Percentiles rank a stretch among this genome's conserved stretches.
Conservation (phyloP, 257 asterid genomes). For the Nicotiana paniculata region DNA sequence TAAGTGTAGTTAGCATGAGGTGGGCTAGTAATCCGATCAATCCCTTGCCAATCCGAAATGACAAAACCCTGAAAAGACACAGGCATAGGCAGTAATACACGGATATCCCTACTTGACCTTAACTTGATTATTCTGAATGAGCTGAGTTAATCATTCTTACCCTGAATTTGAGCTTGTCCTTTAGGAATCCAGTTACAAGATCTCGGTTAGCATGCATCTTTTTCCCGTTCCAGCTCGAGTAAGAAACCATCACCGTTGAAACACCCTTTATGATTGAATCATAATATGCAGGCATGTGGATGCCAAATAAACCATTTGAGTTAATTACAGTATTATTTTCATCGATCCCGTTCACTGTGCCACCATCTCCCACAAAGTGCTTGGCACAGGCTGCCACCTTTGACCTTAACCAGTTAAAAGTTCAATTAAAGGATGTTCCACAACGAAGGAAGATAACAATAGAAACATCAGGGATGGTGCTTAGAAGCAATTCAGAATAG, state of each 20-base stretch:
- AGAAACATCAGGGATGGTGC: background rate
- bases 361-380: slow-evolving; percentile 39
- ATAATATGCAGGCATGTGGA: slow-evolving; percentile 33
- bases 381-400: slow-evolving; percentile 35
- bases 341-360: slow-evolving; percentile 27
- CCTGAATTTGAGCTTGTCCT: slow-evolving; percentile 19
- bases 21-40: slow-evolving; percentile 19
- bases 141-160: slow-evolving; percentile 1
- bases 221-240: slow-evolving; percentile 29
- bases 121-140: background rate
- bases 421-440: background rate
- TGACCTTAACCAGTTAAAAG: slow-evolving; percentile 3
- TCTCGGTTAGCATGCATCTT: slow-evolving; percentile 30
- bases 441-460: background rate
- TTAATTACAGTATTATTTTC: slow-evolving; percentile 24
- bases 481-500: background rate
- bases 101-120: background rate
- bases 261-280: slow-evolving; percentile 26
- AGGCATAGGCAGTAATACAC: background rate
- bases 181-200: slow-evolving; percentile 29
- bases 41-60: slow-evolving; percentile 22
- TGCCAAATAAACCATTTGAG: slow-evolving; percentile 17
- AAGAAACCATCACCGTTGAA: slow-evolving; percentile 29
- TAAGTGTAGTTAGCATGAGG: slow-evolving; percentile 20
- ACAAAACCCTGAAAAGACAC: slow-evolving; percentile 23